Base-by-base conservation (phyloP, 768 basidiomycete species). In the Psilocybe subaeruginosa region DNA sequence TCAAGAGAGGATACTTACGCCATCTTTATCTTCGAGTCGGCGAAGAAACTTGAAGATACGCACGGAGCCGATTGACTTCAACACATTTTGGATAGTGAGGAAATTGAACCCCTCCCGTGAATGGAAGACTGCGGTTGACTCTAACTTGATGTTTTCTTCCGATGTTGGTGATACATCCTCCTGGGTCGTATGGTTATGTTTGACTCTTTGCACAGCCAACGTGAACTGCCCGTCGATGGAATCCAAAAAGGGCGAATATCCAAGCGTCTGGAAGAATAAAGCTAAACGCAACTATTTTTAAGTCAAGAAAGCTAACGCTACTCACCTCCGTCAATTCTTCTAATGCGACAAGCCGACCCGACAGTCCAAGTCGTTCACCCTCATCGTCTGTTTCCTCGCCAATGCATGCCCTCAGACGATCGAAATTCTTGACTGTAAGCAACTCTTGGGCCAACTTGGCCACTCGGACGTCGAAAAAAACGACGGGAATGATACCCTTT, bases 391-490 rank as follows among this genome's bases (percentile, higher is more conserved):
- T 23, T 27, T 72, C 71, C n/a, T 72, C 66, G 30, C 67, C 74
- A 5, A 76, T 66, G 58, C 74, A 77, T 30, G 64, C 64, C 4
- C 71, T 71, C 52, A 78, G 61, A 1, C 68, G 63, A 16, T 69
- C 75, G 4, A 59, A 58, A 7, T 72, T 65, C 19, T 69, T 73
- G 16, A 62, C 61, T 6, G 76, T 76, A 46, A 86, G 73, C n/a
- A 80, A 64, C 9, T 65, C 68, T 52, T 80, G 78, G 30, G 84
- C 84, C 5, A 76, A 77, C 43, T 76, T 76, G 2, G 87, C 82
- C 52, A 86, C 75, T 54, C 87, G 81, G 47, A 82, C 70, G 64
- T 91, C 87, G 71, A 81, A 84, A 64, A 90, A 89, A 6, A 86
- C 82, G 17, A 88, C 62, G 61, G 89, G 77, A 48, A 89, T 74